Base-by-base conservation (phyloP, 306 rosid species). In the Arachis hypogaea region DNA sequence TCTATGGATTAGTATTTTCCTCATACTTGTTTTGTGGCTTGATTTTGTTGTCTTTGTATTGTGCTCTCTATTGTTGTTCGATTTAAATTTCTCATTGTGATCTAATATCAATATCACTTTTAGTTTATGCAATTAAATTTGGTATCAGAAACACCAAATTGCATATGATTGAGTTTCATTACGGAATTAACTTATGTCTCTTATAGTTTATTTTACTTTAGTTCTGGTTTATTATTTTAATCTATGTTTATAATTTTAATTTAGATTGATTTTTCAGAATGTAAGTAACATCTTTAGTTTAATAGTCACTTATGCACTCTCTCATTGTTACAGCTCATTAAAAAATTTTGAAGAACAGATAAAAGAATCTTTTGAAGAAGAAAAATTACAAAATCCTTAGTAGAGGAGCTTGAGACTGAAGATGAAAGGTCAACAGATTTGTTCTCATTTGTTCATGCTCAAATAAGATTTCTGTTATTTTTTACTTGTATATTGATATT, bases 381-480 rank as follows among this genome's bases (percentile, higher is more conserved):
- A 91, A 94, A 70, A 89, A 86, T 72, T 89, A 89, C 72, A 89
- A 86, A 81, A 77, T 81, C 87, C 79, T 83, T 94, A 80, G 97
- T 85, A 49, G 97, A 94, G 86, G 97, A 94, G 71, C 95, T 94
- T 66, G 95, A 91, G 81, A 54, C 73, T 71, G 98, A 87, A 83
- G 98, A 94, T 63, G 93, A 91, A 88, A 81, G 91, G 69, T 85
- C 96, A 68, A 85, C 82, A 82, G 95, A 94, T 64, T 85, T 91
- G 88, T 89, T 91, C 55, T 91, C 96, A 36, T 91, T 91, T 81
- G 95, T 94, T 82, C 97, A 89, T 83, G 96, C 96, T 83, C 98
- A 94, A 84, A 92, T 88, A 76, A 97, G 97, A 33, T 94, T 94
- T 78, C 96, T 94, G 68, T 86, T 94, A 80, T 94, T 94, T 80